Evolutionary conservation across 306 rosid species (phyloP).

Genomic region (Lupinus albus): DNA sequence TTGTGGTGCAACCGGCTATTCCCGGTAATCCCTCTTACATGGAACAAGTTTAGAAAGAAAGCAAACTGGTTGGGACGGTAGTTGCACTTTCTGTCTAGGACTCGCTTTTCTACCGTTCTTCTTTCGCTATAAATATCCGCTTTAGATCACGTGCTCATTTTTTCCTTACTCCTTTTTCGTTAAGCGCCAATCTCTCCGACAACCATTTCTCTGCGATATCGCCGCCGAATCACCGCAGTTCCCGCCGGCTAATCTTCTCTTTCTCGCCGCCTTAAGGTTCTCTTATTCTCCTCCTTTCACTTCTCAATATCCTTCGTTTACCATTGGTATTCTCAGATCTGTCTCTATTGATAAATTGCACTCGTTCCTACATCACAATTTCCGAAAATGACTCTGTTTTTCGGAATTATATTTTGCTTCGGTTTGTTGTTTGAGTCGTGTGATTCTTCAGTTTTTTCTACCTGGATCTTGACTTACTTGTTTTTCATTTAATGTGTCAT

Average conservation of each 20-base stretch:
- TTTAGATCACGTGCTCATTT: accelerated
- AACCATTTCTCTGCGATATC: constrained; percentile 46
- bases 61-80: constrained; percentile 26
- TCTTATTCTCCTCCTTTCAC: constrained; percentile 10
- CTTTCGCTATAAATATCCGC: constrained; percentile 56
- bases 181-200: not conserved
- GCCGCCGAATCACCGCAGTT: constrained; percentile 47
- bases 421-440: not conserved
- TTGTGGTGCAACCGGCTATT: constrained; percentile 13
- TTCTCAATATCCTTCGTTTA: not conserved
- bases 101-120: constrained; percentile 5
- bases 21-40: constrained; percentile 23
- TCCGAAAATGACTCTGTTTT: not conserved
- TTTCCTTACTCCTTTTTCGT: constrained; percentile 38
- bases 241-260: constrained; percentile 41
- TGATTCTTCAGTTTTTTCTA: not conserved
- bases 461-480: constrained; percentile 56
- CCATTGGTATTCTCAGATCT: constrained; percentile 56
- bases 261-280: constrained; percentile 45
- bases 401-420: not conserved
- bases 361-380: not conserved
- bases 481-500: constrained; percentile 6
- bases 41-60: not conserved
- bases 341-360: constrained; percentile 31
- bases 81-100: not conserved